Evolutionary conservation across 1,139 yeast species (phyloP), one percentile per base, ranked within the genome.

Genomic region (Keqinozyma sinolaborantium): DNA sequence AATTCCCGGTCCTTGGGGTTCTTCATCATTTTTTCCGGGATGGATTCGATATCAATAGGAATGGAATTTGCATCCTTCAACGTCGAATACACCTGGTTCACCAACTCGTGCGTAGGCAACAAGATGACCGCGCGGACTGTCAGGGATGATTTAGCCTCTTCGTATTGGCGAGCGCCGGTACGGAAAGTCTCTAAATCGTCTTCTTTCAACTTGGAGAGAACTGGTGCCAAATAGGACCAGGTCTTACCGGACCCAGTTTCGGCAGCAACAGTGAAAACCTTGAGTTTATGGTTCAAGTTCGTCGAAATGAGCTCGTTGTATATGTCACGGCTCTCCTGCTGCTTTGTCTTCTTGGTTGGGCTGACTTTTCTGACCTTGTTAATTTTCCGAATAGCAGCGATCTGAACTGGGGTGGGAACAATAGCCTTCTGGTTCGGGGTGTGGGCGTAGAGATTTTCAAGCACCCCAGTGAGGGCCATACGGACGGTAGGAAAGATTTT

Each of bases 181-280:
- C 45, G 45, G 41, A 54, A 66, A 6, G 49, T 23, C 4, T 44
- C 47, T 31, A 61, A 41, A 35, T 74, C 75, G 36, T 75, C 78
- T 40, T 82, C 79, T 44, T 73, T 77, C 46, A 86, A 61, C 42
- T 75, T 77, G 32, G 87, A 83, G 31, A 90, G 46, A 24, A 90
- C 44, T 0, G 95, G 88, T 0, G 85, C 77, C 38, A 90, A 55
- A 51, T 90, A 92, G 0, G 97, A 88, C 79, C 95, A 78, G 0
- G 98, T 92, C 54, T 92, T 92, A 6, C 98, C 97, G 0, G 95
- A 83, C 0, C 97, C 98, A 0, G 98, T 92, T 53, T 92, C 97
- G 2, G 97, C 96, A 2, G 97, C 97, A 35, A 92, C 57, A 3
- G 95, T 78, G 60, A 79, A 87, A 0, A 83, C 72, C 44, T 79